Conservation (phyloP, 129 eudicot species). For the Chrysanthemum lavandulifolium region DNA sequence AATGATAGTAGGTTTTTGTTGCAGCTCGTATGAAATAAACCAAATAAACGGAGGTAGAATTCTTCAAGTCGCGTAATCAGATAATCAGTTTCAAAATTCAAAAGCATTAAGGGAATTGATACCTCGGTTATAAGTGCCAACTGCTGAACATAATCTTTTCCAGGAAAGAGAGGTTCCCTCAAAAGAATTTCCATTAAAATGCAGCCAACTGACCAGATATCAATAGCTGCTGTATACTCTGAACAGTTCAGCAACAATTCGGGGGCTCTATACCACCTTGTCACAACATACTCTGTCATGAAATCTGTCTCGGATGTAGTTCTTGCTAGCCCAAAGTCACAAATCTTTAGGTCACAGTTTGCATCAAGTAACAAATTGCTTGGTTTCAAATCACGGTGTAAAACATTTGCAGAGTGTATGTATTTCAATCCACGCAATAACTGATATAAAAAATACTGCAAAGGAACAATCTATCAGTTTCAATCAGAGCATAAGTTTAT, state of each 20-base stretch:
- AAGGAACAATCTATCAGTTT: neutral
- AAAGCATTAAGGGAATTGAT: neutral
- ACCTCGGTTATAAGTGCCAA: slow-evolving; percentile 85
- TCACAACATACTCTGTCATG: slow-evolving; percentile 95
- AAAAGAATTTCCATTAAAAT: slow-evolving; percentile 82
- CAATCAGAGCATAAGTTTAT: neutral
- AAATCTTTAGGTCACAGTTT: slow-evolving; percentile 89
- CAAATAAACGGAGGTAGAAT: neutral
- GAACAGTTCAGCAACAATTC: slow-evolving; percentile 85
- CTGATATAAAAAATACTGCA: slow-evolving; percentile 88
- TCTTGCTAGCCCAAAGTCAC: slow-evolving; percentile 97
- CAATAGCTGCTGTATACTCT: slow-evolving; percentile 91
- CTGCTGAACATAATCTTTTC: slow-evolving; percentile 90
- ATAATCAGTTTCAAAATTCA: neutral
- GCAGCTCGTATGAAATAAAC: neutral
- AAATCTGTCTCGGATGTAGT: slow-evolving; percentile 84
- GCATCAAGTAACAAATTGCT: slow-evolving; percentile 88
- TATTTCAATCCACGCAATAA: slow-evolving; percentile 78
- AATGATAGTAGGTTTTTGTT: too few species aligned
- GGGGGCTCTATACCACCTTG: slow-evolving; percentile 95
- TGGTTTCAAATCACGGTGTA: slow-evolving; percentile 92
- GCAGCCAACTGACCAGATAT: slow-evolving; percentile 97
- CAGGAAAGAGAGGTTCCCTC: slow-evolving; percentile 89
- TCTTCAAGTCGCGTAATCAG: neutral
- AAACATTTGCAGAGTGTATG: slow-evolving; percentile 81